These are phyloP conservation scores for Olyra latifolia DNA, from an alignment of 176 grass and related monocot species.

Conservation along the genomic window DNA sequence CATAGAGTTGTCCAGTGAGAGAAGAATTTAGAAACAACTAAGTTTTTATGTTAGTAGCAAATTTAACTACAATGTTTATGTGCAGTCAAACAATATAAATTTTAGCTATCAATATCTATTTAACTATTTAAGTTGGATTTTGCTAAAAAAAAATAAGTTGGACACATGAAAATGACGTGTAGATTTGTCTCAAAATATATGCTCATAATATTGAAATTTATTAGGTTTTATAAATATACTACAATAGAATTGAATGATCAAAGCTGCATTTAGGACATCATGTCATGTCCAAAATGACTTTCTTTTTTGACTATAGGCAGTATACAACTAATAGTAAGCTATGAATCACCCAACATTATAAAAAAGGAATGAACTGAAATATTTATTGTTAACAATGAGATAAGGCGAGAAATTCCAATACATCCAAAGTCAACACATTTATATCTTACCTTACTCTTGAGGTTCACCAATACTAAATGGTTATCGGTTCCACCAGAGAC, in stretches of 20 bases:
- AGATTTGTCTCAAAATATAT: too few species aligned
- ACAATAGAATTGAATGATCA: too few species aligned
- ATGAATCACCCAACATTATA: background rate
- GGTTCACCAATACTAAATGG: slow-evolving; percentile 99
- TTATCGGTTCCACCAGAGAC: slow-evolving; percentile 98
- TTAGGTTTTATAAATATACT: too few species aligned
- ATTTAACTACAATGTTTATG: slow-evolving; percentile 6
- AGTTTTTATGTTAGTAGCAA: slow-evolving; percentile 3
- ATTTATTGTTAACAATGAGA: slow-evolving; percentile 1
- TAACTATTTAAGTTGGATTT: too few species aligned
- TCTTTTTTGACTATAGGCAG: too few species aligned
- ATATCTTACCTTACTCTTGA: slow-evolving; percentile 83
- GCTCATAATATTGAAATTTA: too few species aligned
- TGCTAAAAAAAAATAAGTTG: too few species aligned
- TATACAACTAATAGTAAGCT: slow-evolving; percentile 1
- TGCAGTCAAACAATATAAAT: too few species aligned
- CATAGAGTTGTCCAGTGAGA: slow-evolving; percentile 15
- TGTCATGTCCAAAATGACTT: too few species aligned
- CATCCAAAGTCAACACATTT: slow-evolving; percentile 15
- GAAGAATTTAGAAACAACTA: slow-evolving; percentile 14
- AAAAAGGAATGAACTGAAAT: background rate
- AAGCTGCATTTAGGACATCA: too few species aligned
- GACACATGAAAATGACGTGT: too few species aligned
- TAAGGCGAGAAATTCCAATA: background rate
- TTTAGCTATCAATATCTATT: too few species aligned